A percentile compares a stretch with the other conserved stretches of the same genome.
Conservation (phyloP, 176 grass and related monocot species). For the Aegilops sharonensis region DNA sequence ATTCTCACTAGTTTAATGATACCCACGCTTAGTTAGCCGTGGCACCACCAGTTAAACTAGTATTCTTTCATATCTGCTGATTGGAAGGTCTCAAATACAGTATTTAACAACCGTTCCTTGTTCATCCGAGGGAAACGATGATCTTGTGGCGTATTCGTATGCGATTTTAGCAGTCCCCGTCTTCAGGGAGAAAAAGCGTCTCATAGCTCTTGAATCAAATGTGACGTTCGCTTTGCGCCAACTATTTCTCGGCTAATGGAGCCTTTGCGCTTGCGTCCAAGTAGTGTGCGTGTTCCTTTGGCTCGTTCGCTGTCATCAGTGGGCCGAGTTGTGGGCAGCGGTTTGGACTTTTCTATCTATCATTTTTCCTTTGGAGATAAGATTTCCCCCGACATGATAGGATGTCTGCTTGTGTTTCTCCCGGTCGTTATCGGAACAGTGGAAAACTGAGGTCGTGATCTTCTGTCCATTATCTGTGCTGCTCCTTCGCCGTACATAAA, state of each 20-base stretch:
- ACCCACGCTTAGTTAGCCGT: not conserved
- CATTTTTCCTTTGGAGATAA: conserved; percentile 3
- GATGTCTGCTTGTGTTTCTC: not conserved
- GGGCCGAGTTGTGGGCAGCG: not conserved
- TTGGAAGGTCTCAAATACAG: too few relatives aligned
- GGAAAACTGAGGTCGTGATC: not conserved
- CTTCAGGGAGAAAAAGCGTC: not conserved
- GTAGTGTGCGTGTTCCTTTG: not conserved
- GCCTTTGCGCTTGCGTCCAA: not conserved
- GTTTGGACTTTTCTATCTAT: conserved; percentile 5
- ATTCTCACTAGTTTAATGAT: not conserved
- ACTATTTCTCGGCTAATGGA: not conserved
- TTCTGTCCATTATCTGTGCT: not conserved
- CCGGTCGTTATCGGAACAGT: not conserved
- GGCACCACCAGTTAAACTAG: not conserved
- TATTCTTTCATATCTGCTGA: not conserved
- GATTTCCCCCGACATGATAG: not conserved
- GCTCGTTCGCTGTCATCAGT: not conserved
- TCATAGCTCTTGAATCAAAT: not conserved
- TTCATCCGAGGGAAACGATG: not conserved
- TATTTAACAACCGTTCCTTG: not conserved
- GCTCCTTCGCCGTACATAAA: not conserved
- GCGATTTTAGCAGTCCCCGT: not conserved
- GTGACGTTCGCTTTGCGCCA: not conserved
- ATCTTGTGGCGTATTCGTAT: not conserved